Evolutionary conservation across 75 land plant genomes (phyloP).

Genomic region (Pseudotsuga menziesii): DNA sequence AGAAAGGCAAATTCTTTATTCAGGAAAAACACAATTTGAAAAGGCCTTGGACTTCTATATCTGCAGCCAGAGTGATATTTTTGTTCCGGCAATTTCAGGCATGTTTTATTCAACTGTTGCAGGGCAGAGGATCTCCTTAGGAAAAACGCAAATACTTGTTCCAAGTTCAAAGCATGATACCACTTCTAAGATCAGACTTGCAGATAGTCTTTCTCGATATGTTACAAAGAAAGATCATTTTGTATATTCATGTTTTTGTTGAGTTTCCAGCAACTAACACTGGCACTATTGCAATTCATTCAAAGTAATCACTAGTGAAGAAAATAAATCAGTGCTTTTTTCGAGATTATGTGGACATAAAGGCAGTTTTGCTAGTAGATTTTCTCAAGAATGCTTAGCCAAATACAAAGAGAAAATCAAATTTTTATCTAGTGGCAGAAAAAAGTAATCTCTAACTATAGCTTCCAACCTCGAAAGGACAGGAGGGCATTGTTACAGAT

Average conservation of each 20-base stretch:
- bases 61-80: constrained; percentile 31
- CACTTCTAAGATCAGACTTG: constrained; percentile 6
- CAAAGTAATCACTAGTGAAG: background rate
- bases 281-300: background rate
- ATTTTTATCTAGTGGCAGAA: background rate
- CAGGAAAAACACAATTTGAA: constrained; percentile 40
- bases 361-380: background rate
- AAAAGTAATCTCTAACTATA: background rate
- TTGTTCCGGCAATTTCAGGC: constrained; percentile 26
- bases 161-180: constrained; percentile 10
- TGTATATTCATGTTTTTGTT: constrained; percentile 29
- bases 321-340: background rate
- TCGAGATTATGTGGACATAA: background rate
- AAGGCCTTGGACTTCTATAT: constrained; percentile 34
- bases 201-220: constrained; percentile 14
- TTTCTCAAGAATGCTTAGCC: background rate
- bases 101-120: constrained; percentile 19
- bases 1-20: constrained; percentile 29
- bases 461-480: background rate
- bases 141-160: constrained; percentile 30
- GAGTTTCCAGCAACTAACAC: background rate
- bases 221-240: constrained; percentile 23
- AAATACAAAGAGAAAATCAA: background rate
- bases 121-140: constrained; percentile 22
- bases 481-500: background rate